Conservation (phyloP, 1,284 basidiomycete genomes). For the Irpex sp. region DNA sequence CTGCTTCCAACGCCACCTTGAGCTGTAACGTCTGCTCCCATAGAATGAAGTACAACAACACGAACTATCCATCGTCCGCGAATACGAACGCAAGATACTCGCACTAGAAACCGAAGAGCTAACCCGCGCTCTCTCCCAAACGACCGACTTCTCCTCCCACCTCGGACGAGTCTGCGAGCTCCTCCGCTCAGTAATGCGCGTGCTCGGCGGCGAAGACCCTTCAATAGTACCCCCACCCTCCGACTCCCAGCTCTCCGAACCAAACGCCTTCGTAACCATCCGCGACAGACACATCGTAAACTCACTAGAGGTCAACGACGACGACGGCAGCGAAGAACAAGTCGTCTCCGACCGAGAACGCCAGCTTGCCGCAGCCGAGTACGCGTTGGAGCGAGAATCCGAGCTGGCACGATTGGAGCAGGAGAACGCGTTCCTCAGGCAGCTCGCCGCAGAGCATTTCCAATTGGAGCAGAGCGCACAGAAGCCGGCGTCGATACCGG, state of each 20-base stretch:
- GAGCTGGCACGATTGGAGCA: constrained; percentile 79
- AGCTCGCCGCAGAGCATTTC: constrained; percentile 40
- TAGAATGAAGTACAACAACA: constrained; percentile 93
- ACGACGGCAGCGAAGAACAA: constrained; percentile 14
- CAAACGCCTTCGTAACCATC: constrained; percentile 7
- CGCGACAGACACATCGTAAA: constrained; percentile 16
- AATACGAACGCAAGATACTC: constrained; percentile 85
- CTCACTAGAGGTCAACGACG: constrained; percentile 29
- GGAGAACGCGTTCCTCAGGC: constrained; percentile 79
- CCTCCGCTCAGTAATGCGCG: constrained; percentile 70
- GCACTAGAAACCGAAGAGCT: constrained; percentile 72
- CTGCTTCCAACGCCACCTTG: constrained; percentile 2
- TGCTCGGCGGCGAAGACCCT: constrained; percentile 68
- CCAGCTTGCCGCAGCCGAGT: constrained; percentile 44
- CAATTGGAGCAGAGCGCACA: not conserved
- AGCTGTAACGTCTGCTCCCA: constrained; percentile 4
- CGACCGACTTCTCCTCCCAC: constrained; percentile 63
- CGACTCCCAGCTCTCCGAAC: not conserved
- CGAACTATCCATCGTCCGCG: constrained; percentile 84
- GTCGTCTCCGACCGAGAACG: constrained; percentile 15
- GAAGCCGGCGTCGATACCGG: not conserved
- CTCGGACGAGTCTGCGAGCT: constrained; percentile 70
- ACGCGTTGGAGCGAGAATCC: constrained; percentile 81
- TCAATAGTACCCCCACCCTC: constrained; percentile 12
- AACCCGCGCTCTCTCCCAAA: constrained; percentile 51